Evolutionary conservation across 164 flowering plant genomes (phyloP).

Genomic region (Nelumbo lutea): DNA sequence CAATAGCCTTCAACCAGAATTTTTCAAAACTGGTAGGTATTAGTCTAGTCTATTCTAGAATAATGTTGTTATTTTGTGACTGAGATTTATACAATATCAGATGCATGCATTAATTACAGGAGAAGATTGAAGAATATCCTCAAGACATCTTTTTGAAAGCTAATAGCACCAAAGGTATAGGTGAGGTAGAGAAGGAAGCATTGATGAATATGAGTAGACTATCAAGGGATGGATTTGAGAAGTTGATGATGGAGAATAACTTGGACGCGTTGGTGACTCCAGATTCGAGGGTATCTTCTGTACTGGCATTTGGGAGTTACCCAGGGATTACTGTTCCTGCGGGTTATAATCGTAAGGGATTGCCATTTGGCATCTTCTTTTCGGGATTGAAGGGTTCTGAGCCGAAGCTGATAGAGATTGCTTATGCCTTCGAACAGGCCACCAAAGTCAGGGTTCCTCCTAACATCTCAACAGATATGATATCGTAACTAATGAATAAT

Average conservation of each 20-base stretch:
- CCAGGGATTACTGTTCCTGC: conserved; percentile 58
- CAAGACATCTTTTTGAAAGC: conserved; percentile 27
- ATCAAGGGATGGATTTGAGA: conserved; percentile 32
- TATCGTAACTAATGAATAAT: too few relatives aligned
- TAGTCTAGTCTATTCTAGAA: background rate
- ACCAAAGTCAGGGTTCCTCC: conserved; percentile 37
- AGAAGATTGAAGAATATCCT: conserved; percentile 23
- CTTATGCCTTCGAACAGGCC: conserved; percentile 54
- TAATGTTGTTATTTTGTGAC: too few relatives aligned
- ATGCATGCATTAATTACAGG: conserved; percentile 22
- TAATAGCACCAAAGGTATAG: conserved; percentile 31
- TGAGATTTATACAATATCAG: too few relatives aligned
- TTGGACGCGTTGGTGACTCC: conserved; percentile 50
- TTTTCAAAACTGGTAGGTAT: conserved; percentile 31
- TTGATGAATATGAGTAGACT: conserved; percentile 17
- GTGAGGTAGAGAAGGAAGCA: conserved; percentile 19
- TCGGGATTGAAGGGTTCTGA: conserved; percentile 47
- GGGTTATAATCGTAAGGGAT: conserved; percentile 35
- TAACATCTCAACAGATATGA: background rate
- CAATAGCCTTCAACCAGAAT: conserved; percentile 51
- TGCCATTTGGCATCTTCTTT: conserved; percentile 47
- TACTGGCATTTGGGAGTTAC: conserved; percentile 46
- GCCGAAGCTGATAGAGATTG: conserved; percentile 40
- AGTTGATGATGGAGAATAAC: conserved; percentile 30
- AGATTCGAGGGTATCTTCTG: background rate